Base-by-base conservation (phyloP, 148 eudicot genomes). In the Oxyria digyna region DNA sequence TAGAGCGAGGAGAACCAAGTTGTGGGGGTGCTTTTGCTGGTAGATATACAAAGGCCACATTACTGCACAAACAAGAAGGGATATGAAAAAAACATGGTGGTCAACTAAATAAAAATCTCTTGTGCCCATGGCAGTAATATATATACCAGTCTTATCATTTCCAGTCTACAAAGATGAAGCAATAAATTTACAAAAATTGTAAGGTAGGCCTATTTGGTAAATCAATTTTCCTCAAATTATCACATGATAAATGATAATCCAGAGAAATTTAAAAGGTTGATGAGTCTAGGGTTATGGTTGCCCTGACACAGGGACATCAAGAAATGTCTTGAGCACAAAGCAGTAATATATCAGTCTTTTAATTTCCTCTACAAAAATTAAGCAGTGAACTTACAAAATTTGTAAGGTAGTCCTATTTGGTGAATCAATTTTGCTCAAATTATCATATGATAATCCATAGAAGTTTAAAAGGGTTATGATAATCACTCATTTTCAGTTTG, bases 1-100 rank as follows among this genome's bases (percentile, higher is more conserved):
- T 7, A 89, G 86, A 72, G 87, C 98, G 52, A 93, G 96, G 81
- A 93, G 73, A 71, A 86, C 62, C 78, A 93, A 81, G 81, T 93
- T 93, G 76, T 84, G 79, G 12, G 98, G 98, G 77, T 93, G 98
- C 81, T 77, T 93, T 57, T 89, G 98, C 81, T 86, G 96, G 79
- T 93, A 93, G 52, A 86, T 69, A 43, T 89, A 86, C 65, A 93
- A 69, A 4, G 98, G 98, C 98, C 95, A 89, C 78, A 93, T 64
- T 78, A 93, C 98, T 93, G 89, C 81, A 78, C 10, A 18, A 46
- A 6, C 52, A n/a, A 46, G 52, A 46, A n/a, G 52, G 18, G 17
- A 46, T 46, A 46, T 46, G 23, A 46, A 4, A 6, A n/a, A 46
- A 17, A 46, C 52, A 46, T n/a, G 52, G 52, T 46, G 50, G 50